A percentile compares a stretch with the other conserved stretches of the same genome.
These are phyloP conservation scores for Monosporascus sp. DNA, from an alignment of 2,329 filamentous ascomycete genomes.

Conservation along the genomic window DNA sequence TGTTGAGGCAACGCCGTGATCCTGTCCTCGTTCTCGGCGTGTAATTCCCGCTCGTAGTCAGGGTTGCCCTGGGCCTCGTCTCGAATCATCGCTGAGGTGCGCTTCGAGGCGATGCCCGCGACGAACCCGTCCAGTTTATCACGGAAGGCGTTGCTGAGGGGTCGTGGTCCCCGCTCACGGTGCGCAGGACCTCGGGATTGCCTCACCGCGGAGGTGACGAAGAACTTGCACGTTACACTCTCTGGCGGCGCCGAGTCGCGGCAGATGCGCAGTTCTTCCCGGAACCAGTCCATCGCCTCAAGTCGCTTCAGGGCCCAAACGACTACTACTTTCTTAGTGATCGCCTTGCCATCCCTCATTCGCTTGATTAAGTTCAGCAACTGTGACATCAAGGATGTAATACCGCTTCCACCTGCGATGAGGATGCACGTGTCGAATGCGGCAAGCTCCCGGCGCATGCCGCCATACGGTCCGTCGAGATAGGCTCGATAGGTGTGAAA, in stretches of 20 bases:
- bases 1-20: conserved; percentile 74
- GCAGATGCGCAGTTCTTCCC: conserved; percentile 88
- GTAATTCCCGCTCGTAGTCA: conserved; percentile 73
- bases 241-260: conserved; percentile 83
- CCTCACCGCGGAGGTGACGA: conserved; percentile 74
- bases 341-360: conserved; percentile 90
- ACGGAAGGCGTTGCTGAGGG: conserved; percentile 71
- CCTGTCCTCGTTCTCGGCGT: conserved; percentile 76
- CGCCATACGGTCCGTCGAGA: conserved; percentile 89
- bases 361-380: conserved; percentile 91
- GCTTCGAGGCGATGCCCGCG: conserved; percentile 78
- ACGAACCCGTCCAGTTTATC: conserved; percentile 86
- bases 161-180: conserved; percentile 45
- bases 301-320: conserved; percentile 91
- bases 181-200: conserved; percentile 26
- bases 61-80: conserved; percentile 75
- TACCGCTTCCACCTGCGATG: conserved; percentile 89
- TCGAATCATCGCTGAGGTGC: conserved; percentile 77
- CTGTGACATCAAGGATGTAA: conserved; percentile 89
- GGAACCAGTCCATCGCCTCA: conserved; percentile 97
- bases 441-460: conserved; percentile 83
- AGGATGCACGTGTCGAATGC: conserved; percentile 92
- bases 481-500: conserved; percentile 91
- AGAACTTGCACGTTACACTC: conserved; percentile 90
- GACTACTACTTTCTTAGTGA: conserved; percentile 84